Conservation (phyloP, 2,329 filamentous ascomycete genomes). For the Didymella arachidicola region DNA sequence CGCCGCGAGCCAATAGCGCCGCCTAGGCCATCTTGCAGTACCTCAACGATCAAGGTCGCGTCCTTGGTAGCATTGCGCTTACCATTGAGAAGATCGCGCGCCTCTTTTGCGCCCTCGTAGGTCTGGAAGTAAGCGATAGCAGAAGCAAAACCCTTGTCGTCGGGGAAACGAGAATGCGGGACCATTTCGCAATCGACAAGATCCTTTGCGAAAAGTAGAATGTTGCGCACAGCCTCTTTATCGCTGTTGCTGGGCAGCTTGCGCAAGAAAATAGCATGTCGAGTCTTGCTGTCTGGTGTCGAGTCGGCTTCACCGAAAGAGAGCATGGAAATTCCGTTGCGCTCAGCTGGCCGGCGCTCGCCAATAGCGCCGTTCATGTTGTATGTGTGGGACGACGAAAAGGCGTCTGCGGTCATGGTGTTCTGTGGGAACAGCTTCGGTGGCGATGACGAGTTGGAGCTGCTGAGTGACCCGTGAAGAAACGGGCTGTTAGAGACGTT, state of each 20-base stretch:
- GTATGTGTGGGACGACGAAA: slow-evolving; percentile 51
- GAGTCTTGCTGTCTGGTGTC: slow-evolving; percentile 33
- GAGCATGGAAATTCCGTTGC: slow-evolving; percentile 46
- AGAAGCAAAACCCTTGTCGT: slow-evolving; percentile 64
- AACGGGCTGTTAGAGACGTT: slow-evolving; percentile 52
- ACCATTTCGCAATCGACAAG: slow-evolving; percentile 67
- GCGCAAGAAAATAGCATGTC: slow-evolving; percentile 62
- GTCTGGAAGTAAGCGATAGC: slow-evolving; percentile 68
- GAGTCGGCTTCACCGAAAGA: slow-evolving; percentile 48
- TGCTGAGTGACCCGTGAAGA: slow-evolving; percentile 50
- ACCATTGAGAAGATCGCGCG: slow-evolving; percentile 65
- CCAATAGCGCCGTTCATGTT: slow-evolving; percentile 51
- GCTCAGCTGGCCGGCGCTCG: slow-evolving; percentile 52
- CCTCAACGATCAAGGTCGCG: slow-evolving; percentile 65
- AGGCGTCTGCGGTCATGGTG: slow-evolving; percentile 53
- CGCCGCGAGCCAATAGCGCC: slow-evolving; percentile 57
- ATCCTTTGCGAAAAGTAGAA: slow-evolving; percentile 71
- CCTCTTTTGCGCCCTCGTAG: slow-evolving; percentile 65
- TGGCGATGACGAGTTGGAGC: slow-evolving; percentile 52
- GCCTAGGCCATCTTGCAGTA: slow-evolving; percentile 55
- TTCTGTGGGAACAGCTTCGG: slow-evolving; percentile 47
- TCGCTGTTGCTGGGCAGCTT: slow-evolving; percentile 67
- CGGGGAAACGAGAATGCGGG: slow-evolving; percentile 58
- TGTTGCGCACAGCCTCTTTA: slow-evolving; percentile 65
- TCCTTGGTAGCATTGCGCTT: slow-evolving; percentile 69